Evolutionary conservation across 2,329 filamentous ascomycete species (phyloP).

Genomic region (Colletotrichum orchidophilum): DNA sequence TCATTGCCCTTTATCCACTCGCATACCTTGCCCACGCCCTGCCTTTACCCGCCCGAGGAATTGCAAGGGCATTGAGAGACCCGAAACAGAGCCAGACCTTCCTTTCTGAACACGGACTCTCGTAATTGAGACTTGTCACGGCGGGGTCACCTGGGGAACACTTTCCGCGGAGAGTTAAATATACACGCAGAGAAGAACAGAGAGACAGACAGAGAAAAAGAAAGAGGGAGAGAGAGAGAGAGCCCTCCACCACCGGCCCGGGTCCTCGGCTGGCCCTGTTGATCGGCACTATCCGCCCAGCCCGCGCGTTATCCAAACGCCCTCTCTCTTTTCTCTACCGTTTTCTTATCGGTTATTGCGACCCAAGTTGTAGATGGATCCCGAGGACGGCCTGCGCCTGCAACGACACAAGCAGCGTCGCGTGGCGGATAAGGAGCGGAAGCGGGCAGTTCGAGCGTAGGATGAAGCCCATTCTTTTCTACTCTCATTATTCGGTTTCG

Average conservation of each 20-base stretch:
- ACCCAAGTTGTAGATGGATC: constrained; percentile 26
- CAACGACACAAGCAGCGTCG: constrained; percentile 37
- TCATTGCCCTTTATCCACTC: constrained; percentile 21
- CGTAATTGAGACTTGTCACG: neutral
- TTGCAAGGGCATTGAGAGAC: constrained; percentile 7
- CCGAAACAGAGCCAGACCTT: neutral
- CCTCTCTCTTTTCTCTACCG: neutral
- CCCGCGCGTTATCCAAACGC: constrained; percentile 5
- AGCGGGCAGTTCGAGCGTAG: constrained; percentile 41
- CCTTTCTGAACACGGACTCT: neutral
- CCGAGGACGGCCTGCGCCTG: constrained; percentile 30
- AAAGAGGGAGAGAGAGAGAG: neutral
- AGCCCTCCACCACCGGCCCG: constrained; percentile 23
- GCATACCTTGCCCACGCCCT: constrained; percentile 11
- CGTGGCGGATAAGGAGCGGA: constrained; percentile 40
- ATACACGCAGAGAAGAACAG: neutral
- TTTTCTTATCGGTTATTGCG: constrained; percentile 23
- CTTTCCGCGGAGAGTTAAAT: neutral
- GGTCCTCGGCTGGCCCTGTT: constrained; percentile 10
- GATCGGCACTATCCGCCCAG: constrained; percentile 16
- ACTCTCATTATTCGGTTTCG: neutral
- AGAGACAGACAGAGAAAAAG: neutral
- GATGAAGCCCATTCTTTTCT: neutral
- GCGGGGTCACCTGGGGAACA: neutral
- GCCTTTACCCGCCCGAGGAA: neutral